Evolutionary conservation across 2,329 filamentous ascomycete genomes (phyloP), one percentile per base, ranked within the genome.

Genomic region (Alternaria solani): DNA sequence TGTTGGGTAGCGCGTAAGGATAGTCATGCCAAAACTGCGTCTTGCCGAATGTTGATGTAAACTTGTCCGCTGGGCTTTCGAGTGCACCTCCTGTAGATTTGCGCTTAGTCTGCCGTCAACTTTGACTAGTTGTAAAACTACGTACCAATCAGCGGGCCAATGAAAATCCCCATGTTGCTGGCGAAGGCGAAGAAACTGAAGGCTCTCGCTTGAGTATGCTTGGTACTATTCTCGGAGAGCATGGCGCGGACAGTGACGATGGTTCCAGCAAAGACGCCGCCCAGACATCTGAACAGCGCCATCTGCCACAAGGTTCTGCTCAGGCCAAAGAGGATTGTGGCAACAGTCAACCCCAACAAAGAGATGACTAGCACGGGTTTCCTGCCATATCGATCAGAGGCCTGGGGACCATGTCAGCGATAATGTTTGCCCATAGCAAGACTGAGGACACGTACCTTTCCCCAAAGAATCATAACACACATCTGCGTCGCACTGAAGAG

Each of bases 121-220:
- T 6, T 4, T 16, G 41, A 8, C 7, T 7, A 12, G 8, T 8
- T 11, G n/a, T 3, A 14, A 1, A 36, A n/a, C 18, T 7, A 59
- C 64, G 46, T 62, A 80, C 80, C 82, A 20, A 93, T 71, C 8
- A 92, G 70, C 3, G 91, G 90, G 0, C 91, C 92, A 2, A 92
- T 30, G 59, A 92, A 88, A 44, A 94, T 88, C 4, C 92, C 92
- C 8, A 94, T 23, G 65, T 94, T 94, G 5, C 88, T 87, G 0
- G 86, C 82, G 71, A 94, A 92, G 9, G 91, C 90, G 72, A 94
- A 94, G 82, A 88, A 91, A 70, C 89, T 89, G 71, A 94, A 95
- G 0, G 89, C 88, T 28, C 84, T 81, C 0, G 91, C 91, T 77
- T 94, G 91, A 0, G 89, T 93, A 63, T 86, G 84, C 5, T 85